Evolutionary conservation across 2,329 filamentous ascomycete genomes (phyloP).

Genomic region (Emergomyces africanus): DNA sequence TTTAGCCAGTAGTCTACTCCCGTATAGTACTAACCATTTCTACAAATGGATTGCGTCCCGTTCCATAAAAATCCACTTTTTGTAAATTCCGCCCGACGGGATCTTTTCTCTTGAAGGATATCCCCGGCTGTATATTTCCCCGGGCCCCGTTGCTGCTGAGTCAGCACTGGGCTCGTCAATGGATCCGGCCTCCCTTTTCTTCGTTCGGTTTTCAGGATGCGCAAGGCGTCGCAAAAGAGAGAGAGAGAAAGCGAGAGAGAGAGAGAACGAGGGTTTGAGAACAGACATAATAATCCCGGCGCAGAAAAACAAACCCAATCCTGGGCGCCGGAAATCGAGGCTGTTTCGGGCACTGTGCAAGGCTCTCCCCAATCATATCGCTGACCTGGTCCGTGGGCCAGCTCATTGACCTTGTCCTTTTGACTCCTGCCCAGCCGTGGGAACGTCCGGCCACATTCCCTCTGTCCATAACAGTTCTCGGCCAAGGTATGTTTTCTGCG

Average conservation of each 20-base stretch:
- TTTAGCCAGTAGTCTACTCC: no score
- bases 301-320: not conserved
- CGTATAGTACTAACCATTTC: no score
- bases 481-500: not conserved
- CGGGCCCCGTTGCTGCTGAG: not conserved
- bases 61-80: no score
- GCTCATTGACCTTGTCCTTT: not conserved
- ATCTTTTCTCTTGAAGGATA: no score
- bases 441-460: not conserved
- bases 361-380: not conserved
- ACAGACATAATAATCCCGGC: not conserved
- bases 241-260: not conserved
- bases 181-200: not conserved
- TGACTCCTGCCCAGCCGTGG: no score
- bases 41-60: no score
- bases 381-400: not conserved
- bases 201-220: not conserved
- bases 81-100: no score
- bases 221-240: not conserved
- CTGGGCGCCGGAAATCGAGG: not conserved
- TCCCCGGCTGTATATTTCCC: slow-evolving; percentile 11
- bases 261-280: not conserved
- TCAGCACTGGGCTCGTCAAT: no score
- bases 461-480: not conserved
- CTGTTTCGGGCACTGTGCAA: not conserved